These are phyloP conservation scores for Botrytis hyacinthi DNA, from an alignment of 2,329 filamentous ascomycete species.

Conservation along the genomic window DNA sequence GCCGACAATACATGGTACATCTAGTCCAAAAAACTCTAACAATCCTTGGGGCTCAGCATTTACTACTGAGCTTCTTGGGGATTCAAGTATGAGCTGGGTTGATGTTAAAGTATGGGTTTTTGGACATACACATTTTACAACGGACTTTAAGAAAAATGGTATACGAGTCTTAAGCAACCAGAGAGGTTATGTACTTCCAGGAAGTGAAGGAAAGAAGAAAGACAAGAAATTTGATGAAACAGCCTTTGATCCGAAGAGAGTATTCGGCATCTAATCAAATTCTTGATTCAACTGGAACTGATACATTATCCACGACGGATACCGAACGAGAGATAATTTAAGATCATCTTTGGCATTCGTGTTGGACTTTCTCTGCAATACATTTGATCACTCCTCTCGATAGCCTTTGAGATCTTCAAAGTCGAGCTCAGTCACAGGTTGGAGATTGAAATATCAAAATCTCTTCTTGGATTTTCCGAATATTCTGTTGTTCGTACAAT, in stretches of 20 bases:
- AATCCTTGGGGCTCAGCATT: slow-evolving; percentile 45
- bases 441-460: neutral
- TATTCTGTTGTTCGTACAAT: neutral
- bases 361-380: neutral
- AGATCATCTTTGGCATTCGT: neutral
- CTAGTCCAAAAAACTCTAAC: slow-evolving; percentile 48
- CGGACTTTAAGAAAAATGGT: slow-evolving; percentile 40
- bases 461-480: neutral
- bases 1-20: slow-evolving; percentile 44
- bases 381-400: neutral
- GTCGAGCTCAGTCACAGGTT: neutral
- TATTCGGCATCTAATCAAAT: neutral
- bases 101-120: slow-evolving; percentile 45
- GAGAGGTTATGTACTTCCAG: slow-evolving; percentile 42
- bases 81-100: neutral
- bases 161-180: slow-evolving; percentile 45
- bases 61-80: slow-evolving; percentile 49
- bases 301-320: no score
- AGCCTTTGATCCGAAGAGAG: neutral
- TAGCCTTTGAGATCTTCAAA: neutral
- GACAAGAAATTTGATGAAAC: neutral
- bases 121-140: slow-evolving; percentile 47
- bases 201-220: slow-evolving; percentile 7
- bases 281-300: neutral
- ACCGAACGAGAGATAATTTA: neutral